These are phyloP conservation scores for Amniculicola lignicola DNA, from an alignment of 495 filamentous ascomycete species.

Conservation along the genomic window DNA sequence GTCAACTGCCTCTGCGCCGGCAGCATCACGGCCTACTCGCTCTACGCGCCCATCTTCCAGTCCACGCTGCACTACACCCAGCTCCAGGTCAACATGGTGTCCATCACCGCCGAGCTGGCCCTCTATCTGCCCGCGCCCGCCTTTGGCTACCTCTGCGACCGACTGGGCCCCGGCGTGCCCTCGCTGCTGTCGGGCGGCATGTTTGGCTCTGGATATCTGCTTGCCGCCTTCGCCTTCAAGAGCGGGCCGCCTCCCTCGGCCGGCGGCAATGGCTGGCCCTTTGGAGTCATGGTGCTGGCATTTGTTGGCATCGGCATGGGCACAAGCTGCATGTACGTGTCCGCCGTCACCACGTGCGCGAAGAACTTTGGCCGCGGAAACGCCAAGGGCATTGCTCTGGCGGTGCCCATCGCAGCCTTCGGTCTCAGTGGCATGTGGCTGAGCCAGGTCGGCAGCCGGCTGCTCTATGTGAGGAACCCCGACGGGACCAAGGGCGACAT, in stretches of 20 bases:
- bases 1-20: constrained; percentile 48
- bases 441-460: constrained; percentile 77
- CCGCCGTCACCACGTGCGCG: constrained; percentile 85
- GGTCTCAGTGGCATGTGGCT: constrained; percentile 93
- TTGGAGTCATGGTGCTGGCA: constrained; percentile 75
- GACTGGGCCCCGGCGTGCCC: constrained; percentile 72
- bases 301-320: constrained; percentile 79
- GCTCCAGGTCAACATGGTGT: constrained; percentile 83
- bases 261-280: constrained; percentile 66
- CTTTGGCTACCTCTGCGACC: constrained; percentile 89
- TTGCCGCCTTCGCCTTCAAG: constrained; percentile 75
- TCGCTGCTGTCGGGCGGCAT: constrained; percentile 66
- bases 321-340: constrained; percentile 82
- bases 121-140: constrained; percentile 87
- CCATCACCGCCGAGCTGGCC: constrained; percentile 75
- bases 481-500: constrained; percentile 71
- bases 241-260: constrained; percentile 56
- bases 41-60: constrained; percentile 87
- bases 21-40: constrained; percentile 62
- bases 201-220: constrained; percentile 76
- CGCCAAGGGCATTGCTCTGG: constrained; percentile 83
- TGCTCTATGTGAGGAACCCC: constrained; percentile 63
- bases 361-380: constrained; percentile 94
- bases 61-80: constrained; percentile 80
- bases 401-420: constrained; percentile 85